phyloP scores from a whole-genome alignment of 1,284 basidiomycete genomes.

The Trichosporon ovoides region DNA sequence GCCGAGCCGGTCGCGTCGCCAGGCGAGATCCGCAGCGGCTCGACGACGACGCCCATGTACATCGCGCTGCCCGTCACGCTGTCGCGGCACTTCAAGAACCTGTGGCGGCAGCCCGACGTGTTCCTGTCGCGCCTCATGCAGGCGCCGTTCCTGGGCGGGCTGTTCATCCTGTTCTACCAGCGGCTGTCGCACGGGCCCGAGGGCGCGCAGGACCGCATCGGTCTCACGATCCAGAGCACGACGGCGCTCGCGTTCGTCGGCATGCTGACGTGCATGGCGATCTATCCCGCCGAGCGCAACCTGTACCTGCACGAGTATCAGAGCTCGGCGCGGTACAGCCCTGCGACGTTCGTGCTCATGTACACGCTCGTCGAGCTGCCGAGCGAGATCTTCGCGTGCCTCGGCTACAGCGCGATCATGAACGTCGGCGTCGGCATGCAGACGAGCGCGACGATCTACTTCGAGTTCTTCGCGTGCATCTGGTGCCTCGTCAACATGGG shows the following conservation, averaged over 20 bases:
- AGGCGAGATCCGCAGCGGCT: slow-evolving; percentile 13
- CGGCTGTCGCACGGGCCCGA: slow-evolving; percentile 43
- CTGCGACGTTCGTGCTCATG: slow-evolving; percentile 48
- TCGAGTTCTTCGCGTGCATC: slow-evolving; percentile 49
- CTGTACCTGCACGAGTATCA: slow-evolving; percentile 50
- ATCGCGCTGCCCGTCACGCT: slow-evolving; percentile 48
- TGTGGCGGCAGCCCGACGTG: slow-evolving; percentile 46
- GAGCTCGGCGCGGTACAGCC: slow-evolving; percentile 47
- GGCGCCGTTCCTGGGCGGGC: slow-evolving; percentile 41
- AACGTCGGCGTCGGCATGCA: slow-evolving; percentile 50
- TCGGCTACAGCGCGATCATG: slow-evolving; percentile 42
- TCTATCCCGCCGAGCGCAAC: slow-evolving; percentile 50
- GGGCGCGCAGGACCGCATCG: slow-evolving; percentile 50
- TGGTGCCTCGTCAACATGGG: slow-evolving; percentile 48
- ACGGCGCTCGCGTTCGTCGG: slow-evolving; percentile 44
- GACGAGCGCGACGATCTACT: slow-evolving; percentile 47
- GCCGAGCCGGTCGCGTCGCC: slow-evolving; percentile 6
- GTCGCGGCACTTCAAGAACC: slow-evolving; percentile 45
- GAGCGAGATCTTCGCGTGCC: slow-evolving; percentile 41
- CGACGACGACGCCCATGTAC: slow-evolving; percentile 40
- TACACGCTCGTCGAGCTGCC: slow-evolving; percentile 50
- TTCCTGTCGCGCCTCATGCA: slow-evolving; percentile 48
- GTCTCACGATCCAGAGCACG: slow-evolving; percentile 41
- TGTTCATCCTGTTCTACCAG: slow-evolving; percentile 51
- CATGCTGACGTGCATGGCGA: slow-evolving; percentile 49